Percentiles rank a stretch among this genome's conserved stretches.
phyloP scores from a whole-genome alignment of 2,329 filamentous ascomycete genomes.

The Beauveria varroae region DNA sequence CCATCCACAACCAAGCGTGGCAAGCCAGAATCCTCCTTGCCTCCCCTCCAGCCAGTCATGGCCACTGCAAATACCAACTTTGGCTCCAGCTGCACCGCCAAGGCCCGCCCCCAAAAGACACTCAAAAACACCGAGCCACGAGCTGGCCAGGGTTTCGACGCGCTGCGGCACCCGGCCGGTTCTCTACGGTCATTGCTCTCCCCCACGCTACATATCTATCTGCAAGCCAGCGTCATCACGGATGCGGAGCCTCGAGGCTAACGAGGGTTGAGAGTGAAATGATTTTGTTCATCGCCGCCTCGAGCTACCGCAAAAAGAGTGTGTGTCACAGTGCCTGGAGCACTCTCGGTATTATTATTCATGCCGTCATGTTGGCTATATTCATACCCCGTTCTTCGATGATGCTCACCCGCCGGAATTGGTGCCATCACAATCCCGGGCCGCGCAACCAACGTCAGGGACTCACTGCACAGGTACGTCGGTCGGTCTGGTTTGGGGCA shows the following conservation, averaged over 20 bases:
- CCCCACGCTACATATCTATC: background rate
- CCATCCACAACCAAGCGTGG: background rate
- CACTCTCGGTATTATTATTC: background rate
- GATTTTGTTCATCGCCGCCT: background rate
- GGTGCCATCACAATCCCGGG: conserved; percentile 1
- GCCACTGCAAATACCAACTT: background rate
- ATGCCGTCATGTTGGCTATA: background rate
- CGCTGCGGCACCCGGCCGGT: background rate
- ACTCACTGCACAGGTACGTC: background rate
- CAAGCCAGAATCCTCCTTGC: background rate
- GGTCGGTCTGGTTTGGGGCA: background rate
- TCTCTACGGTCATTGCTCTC: background rate
- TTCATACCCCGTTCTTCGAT: background rate
- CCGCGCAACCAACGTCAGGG: background rate
- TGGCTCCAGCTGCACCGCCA: background rate
- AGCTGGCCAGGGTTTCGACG: background rate
- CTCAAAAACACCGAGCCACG: background rate
- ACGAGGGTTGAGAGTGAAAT: background rate
- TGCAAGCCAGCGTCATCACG: conserved; percentile 9
- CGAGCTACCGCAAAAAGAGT: background rate
- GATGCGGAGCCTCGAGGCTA: background rate
- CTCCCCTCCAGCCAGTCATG: background rate
- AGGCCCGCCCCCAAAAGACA: background rate
- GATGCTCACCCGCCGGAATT: conserved; percentile 1
- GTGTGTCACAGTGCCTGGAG: background rate